Evolutionary conservation across 495 filamentous ascomycete species (phyloP).

Genomic region (Tirmania nivea): DNA sequence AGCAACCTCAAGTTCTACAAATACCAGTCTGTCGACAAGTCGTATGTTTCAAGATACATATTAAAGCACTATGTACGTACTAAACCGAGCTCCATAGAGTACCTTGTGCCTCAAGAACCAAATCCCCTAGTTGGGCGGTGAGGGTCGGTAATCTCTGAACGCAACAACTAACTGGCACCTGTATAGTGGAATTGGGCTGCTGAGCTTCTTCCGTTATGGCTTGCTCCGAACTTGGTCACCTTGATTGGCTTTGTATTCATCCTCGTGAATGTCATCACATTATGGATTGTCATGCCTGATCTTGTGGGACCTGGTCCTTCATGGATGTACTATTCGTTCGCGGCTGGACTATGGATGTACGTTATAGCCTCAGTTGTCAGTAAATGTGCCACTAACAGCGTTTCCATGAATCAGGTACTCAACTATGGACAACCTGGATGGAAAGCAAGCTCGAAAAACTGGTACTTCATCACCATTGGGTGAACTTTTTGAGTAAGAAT

Average conservation of each 20-base stretch:
- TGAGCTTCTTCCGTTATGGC: slow-evolving; percentile 76
- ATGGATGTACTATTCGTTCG: slow-evolving; percentile 91
- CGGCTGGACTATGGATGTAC: slow-evolving; percentile 78
- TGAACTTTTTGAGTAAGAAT: slow-evolving; percentile 73
- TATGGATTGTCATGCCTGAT: slow-evolving; percentile 74
- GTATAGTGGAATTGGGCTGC: slow-evolving; percentile 91
- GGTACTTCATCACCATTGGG: slow-evolving; percentile 87
- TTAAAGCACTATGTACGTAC: slow-evolving; percentile 73
- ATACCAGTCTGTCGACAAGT: slow-evolving; percentile 92
- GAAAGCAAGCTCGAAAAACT: slow-evolving; percentile 87
- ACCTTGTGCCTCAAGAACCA: background rate
- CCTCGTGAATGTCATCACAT: slow-evolving; percentile 56
- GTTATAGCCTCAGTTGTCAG: slow-evolving; percentile 7
- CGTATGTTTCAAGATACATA: slow-evolving; percentile 80
- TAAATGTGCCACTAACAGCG: slow-evolving; percentile 6
- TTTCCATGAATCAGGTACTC: slow-evolving; percentile 41
- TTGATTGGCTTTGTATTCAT: slow-evolving; percentile 90
- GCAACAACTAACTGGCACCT: slow-evolving; percentile 1
- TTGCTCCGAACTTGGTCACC: slow-evolving; percentile 95
- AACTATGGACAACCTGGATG: slow-evolving; percentile 95
- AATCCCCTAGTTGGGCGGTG: background rate
- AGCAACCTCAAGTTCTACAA: slow-evolving; percentile 79
- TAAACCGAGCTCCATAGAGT: background rate
- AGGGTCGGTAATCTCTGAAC: too few species aligned
- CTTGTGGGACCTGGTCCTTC: slow-evolving; percentile 75